Conservation (phyloP, 2,329 filamentous ascomycete genomes). For the Fusarium sambucinum region DNA sequence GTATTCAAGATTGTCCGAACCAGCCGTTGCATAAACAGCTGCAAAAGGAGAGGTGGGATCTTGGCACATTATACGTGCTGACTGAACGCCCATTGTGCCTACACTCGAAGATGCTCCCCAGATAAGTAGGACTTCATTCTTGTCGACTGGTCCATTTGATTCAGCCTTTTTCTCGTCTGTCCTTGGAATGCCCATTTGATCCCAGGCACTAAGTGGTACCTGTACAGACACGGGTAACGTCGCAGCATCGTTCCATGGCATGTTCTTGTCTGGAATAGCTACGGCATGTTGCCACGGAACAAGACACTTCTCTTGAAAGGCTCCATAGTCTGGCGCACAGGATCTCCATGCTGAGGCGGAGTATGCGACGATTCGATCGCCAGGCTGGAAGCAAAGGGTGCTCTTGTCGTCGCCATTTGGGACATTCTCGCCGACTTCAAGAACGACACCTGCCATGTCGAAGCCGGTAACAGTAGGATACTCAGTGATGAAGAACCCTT, state of each 20-base stretch:
- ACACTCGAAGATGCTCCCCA: constrained; percentile 62
- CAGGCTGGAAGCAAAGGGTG: constrained; percentile 46
- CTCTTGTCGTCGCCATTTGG: constrained; percentile 38
- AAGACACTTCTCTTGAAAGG: constrained; percentile 59
- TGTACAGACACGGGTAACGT: constrained; percentile 55
- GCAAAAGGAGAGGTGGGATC: constrained; percentile 50
- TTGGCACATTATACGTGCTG: constrained; percentile 52
- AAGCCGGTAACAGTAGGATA: constrained; percentile 59
- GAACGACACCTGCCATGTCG: constrained; percentile 59
- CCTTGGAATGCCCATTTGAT: constrained; percentile 52
- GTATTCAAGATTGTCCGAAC: constrained; percentile 52
- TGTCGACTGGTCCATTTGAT: constrained; percentile 7
- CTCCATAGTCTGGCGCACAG: constrained; percentile 60
- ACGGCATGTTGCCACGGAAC: constrained; percentile 57
- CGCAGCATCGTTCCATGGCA: constrained; percentile 57
- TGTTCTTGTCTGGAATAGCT: constrained; percentile 49
- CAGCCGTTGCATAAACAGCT: constrained; percentile 58
- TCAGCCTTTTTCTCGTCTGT: constrained; percentile 26
- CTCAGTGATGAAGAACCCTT: constrained; percentile 55
- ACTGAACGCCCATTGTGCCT: constrained; percentile 59
- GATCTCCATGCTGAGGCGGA: constrained; percentile 57
- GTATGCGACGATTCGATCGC: constrained; percentile 57
- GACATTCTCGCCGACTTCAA: constrained; percentile 57
- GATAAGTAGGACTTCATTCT: constrained; percentile 54
- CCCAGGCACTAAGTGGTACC: constrained; percentile 56